A percentile compares a stretch with the other conserved stretches of the same genome.
phyloP scores from a whole-genome alignment of 2,329 filamentous ascomycete genomes.

The Colletotrichum filicis region DNA sequence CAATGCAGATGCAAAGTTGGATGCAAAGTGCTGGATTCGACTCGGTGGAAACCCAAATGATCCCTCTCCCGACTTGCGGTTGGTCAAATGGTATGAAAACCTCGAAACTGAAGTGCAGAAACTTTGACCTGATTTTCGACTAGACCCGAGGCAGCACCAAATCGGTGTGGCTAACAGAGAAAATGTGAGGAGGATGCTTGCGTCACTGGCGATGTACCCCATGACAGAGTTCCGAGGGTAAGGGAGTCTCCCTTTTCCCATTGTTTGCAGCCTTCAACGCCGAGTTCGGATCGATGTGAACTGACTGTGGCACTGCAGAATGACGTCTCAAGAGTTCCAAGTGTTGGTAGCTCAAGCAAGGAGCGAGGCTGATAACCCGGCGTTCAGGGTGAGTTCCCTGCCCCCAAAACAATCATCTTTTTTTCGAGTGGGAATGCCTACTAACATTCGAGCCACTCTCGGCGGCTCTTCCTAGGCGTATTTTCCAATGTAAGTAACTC shows the following conservation, averaged over 20 bases:
- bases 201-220: slow-evolving; percentile 66
- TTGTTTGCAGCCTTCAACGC: neutral
- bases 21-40: slow-evolving; percentile 73
- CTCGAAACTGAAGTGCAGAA: neutral
- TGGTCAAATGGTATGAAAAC: slow-evolving; percentile 71
- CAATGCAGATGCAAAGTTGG: slow-evolving; percentile 68
- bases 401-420: neutral
- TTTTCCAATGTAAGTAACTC: slow-evolving; percentile 67
- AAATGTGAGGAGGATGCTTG: slow-evolving; percentile 65
- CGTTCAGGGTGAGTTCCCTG: slow-evolving; percentile 61
- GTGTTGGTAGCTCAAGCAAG: slow-evolving; percentile 66
- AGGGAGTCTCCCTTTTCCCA: slow-evolving; percentile 33
- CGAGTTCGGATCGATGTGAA: slow-evolving; percentile 15
- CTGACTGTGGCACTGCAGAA: slow-evolving; percentile 52
- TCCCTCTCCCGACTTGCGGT: slow-evolving; percentile 75
- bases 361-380: slow-evolving; percentile 62
- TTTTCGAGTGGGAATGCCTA: neutral
- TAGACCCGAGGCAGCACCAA: slow-evolving; percentile 62
- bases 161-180: slow-evolving; percentile 65
- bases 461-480: slow-evolving; percentile 58
- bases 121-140: neutral
- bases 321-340: slow-evolving; percentile 68
- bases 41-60: slow-evolving; percentile 73
- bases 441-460: slow-evolving; percentile 11
- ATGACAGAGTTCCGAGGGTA: slow-evolving; percentile 63